These are phyloP conservation scores for Aspergillus sp. DNA, from an alignment of 2,329 filamentous ascomycete genomes.

Conservation along the genomic window DNA sequence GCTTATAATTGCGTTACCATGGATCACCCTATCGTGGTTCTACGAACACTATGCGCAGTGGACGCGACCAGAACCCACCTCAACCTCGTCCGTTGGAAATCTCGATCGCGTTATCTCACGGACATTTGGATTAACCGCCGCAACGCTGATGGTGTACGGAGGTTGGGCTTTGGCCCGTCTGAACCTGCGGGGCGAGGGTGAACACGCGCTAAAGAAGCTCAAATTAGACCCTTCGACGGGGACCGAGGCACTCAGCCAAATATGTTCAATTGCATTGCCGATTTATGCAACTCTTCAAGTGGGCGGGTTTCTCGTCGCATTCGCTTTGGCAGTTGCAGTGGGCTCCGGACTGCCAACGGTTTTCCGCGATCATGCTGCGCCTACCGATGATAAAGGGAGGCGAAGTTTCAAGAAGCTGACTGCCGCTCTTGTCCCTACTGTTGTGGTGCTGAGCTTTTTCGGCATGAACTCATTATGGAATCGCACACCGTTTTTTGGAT, in stretches of 20 bases:
- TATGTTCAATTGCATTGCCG: conserved; percentile 50
- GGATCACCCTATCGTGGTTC: conserved; percentile 40
- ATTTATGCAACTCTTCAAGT: conserved; percentile 58
- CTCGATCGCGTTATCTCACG: conserved; percentile 23
- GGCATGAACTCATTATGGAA: conserved; percentile 34
- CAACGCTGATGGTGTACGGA: conserved; percentile 33
- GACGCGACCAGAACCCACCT: conserved; percentile 8
- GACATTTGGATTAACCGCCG: conserved; percentile 29
- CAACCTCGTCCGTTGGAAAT: conserved; percentile 7
- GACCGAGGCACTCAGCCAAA: conserved; percentile 30
- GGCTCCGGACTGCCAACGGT: conserved; percentile 45
- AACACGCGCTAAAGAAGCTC: conserved; percentile 17
- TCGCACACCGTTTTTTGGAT: conserved; percentile 45
- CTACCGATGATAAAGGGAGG: conserved; percentile 15
- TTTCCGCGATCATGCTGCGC: conserved; percentile 13
- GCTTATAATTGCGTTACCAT: conserved; percentile 41
- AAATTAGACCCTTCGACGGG: conserved; percentile 15
- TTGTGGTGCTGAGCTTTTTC: conserved; percentile 26
- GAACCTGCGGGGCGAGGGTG: conserved; percentile 8
- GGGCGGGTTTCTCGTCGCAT: conserved; percentile 54
- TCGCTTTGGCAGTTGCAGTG: conserved; percentile 50
- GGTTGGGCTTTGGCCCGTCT: conserved; percentile 24
- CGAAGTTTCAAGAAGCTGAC: conserved; percentile 30
- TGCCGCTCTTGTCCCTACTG: conserved; percentile 23
- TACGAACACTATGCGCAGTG: conserved; percentile 25